phyloP scores from a whole-genome alignment of 345 rosid species.

The Salix dunnii region DNA sequence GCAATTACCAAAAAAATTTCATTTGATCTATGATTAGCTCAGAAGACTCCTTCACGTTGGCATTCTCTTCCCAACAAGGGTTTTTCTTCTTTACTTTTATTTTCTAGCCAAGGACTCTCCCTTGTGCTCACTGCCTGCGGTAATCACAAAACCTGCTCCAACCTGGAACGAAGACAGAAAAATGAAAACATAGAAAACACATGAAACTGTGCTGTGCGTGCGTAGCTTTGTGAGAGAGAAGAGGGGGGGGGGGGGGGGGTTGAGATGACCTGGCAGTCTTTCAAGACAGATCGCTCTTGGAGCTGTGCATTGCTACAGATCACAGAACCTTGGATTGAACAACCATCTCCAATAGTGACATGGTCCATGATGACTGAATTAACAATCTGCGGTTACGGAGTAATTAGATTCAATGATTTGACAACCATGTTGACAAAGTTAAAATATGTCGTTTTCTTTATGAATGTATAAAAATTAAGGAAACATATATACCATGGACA shows the following conservation, averaged over 20 bases:
- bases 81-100: conserved; percentile 34
- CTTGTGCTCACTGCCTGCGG: conserved; percentile 66
- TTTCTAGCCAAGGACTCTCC: conserved; percentile 82
- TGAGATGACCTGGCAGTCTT: conserved; percentile 76
- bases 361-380: conserved; percentile 92
- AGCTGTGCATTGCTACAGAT: conserved; percentile 88
- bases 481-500: not conserved
- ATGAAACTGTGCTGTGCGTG: not conserved
- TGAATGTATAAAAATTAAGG: not conserved
- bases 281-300: conserved; percentile 76
- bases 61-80: not conserved
- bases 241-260: conserved; percentile 11
- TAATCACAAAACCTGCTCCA: conserved; percentile 75
- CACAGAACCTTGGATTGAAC: conserved; percentile 88
- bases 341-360: conserved; percentile 83
- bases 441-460: not conserved
- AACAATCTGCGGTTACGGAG: conserved; percentile 53
- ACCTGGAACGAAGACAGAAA: conserved; percentile 42
- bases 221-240: not conserved
- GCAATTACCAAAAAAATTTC: conserved; percentile 2
- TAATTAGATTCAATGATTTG: not conserved
- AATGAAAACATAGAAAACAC: not conserved
- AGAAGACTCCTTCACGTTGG: not conserved
- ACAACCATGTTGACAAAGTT: not conserved
- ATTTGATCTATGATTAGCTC: not conserved